Evolutionary conservation across 2,329 filamentous ascomycete genomes (phyloP).

Genomic region (Monilinia laxa): DNA sequence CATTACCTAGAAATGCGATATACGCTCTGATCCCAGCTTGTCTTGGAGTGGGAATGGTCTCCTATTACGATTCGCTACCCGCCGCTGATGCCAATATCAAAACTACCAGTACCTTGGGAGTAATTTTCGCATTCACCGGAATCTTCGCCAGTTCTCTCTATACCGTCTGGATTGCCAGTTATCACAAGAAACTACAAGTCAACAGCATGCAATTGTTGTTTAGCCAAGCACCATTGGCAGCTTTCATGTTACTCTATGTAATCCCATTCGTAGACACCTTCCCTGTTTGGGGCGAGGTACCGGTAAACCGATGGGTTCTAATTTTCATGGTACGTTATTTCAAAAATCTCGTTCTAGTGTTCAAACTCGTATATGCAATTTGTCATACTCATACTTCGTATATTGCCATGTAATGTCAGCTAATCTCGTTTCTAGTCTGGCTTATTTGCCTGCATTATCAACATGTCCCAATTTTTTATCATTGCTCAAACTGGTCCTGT

Average conservation of each 20-base stretch:
- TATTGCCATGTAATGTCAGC: conserved; percentile 11
- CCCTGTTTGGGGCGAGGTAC: conserved; percentile 55
- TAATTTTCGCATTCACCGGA: conserved; percentile 62
- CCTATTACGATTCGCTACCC: conserved; percentile 65
- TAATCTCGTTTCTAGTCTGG: conserved; percentile 52
- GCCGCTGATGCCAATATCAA: conserved; percentile 49
- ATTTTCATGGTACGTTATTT: conserved; percentile 53
- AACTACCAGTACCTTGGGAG: conserved; percentile 58
- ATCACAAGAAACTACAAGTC: conserved; percentile 64
- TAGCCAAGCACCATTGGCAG: conserved; percentile 65
- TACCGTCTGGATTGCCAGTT: conserved; percentile 67
- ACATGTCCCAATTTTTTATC: conserved; percentile 63
- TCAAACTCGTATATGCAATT: conserved; percentile 25
- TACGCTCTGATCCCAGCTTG: conserved; percentile 60
- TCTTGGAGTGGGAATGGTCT: conserved; percentile 62
- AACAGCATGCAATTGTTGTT: conserved; percentile 68
- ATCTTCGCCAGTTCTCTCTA: conserved; percentile 66
- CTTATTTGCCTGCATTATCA: conserved; percentile 62
- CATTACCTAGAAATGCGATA: conserved; percentile 53
- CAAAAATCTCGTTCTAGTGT: conserved; percentile 1
- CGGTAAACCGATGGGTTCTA: conserved; percentile 54
- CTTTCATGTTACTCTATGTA: conserved; percentile 61
- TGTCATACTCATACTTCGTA: background rate
- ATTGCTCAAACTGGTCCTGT: conserved; percentile 62
- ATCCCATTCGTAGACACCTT: conserved; percentile 66